These are phyloP conservation scores for Entomophthora muscae DNA, from an alignment of 371 early-diverging fungal genomes.

Conservation along the genomic window DNA sequence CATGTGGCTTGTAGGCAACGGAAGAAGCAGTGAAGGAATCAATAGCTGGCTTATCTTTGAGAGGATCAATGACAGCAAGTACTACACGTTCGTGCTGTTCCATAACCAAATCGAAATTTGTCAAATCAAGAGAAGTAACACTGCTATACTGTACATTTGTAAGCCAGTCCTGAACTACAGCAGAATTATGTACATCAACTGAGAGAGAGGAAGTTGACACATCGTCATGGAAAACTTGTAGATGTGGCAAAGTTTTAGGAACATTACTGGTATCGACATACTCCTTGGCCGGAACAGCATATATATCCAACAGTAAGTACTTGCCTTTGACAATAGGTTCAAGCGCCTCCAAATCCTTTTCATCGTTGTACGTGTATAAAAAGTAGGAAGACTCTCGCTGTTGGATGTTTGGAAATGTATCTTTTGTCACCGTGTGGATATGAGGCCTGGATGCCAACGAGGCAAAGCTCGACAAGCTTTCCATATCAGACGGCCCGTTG, in stretches of 20 bases:
- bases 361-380: background rate
- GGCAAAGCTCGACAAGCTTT: background rate
- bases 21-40: background rate
- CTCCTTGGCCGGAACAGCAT: background rate
- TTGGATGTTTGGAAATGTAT: background rate
- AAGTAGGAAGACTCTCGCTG: background rate
- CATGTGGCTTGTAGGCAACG: background rate
- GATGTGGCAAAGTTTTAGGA: background rate
- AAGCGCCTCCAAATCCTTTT: background rate
- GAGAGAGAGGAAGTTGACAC: background rate
- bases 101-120: background rate
- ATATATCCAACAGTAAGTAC: background rate
- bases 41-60: constrained; percentile 8
- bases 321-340: background rate
- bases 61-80: background rate
- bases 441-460: background rate
- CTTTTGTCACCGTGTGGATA: background rate
- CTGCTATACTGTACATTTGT: background rate
- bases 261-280: background rate
- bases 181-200: background rate
- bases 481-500: background rate
- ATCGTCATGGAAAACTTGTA: background rate
- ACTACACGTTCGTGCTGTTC: background rate
- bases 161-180: background rate
- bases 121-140: background rate